phyloP scores from a whole-genome alignment of 345 rosid genomes.

The Streptanthus diversifolius region DNA sequence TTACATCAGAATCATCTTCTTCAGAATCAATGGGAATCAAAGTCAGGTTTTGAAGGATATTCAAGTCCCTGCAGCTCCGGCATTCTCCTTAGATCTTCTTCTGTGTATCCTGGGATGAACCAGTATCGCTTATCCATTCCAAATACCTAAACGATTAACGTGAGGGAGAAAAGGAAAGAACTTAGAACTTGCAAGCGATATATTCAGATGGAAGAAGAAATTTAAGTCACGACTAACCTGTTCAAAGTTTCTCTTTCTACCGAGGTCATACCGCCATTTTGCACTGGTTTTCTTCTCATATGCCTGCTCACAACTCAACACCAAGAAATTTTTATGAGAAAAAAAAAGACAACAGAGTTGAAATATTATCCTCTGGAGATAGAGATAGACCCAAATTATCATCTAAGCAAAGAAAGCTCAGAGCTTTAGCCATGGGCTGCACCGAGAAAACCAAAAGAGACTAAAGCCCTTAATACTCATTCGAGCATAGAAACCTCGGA shows the following conservation, averaged over 20 bases:
- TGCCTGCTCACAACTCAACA: conserved; percentile 51
- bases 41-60: conserved; percentile 86
- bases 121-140: conserved; percentile 80
- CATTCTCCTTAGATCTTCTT: conserved; percentile 80
- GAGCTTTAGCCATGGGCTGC: background rate
- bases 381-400: background rate
- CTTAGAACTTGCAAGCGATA: background rate
- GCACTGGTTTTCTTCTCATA: conserved; percentile 90
- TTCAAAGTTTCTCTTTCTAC: conserved; percentile 82
- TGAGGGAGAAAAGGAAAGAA: background rate
- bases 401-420: background rate
- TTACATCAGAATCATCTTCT: conserved; percentile 15
- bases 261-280: conserved; percentile 96
- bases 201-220: background rate
- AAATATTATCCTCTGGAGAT: background rate
- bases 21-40: conserved; percentile 65
- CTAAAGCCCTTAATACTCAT: background rate
- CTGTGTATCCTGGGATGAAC: conserved; percentile 79
- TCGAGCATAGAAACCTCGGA: background rate
- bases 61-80: conserved; percentile 93
- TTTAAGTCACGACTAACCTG: conserved; percentile 46
- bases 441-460: background rate
- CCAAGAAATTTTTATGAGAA: conserved; percentile 11
- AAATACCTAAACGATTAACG: conserved; percentile 56
- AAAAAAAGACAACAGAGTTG: background rate